Evolutionary conservation across 1,284 basidiomycete genomes (phyloP), one percentile per base, ranked within the genome.

Genomic region (Paramarasmius palmivorus): DNA sequence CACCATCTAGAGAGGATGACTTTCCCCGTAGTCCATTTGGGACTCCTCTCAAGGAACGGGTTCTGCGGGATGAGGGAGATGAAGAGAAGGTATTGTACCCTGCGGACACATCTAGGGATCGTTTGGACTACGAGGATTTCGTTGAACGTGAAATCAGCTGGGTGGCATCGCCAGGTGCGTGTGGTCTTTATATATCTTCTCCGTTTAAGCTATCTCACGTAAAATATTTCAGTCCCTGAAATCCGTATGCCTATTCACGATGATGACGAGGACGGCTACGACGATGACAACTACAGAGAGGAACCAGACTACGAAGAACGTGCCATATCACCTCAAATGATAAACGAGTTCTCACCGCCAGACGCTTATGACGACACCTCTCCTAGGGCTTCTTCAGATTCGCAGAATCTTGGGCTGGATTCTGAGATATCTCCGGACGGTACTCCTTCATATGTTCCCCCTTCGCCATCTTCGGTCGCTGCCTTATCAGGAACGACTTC

Each of bases 11-110:
- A 54, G 78, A 77, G 49, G 85, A 86, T 53, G 41, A 66, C 12
- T 85, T 86, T 66, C 81, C 84, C 3, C 81, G 76, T 41, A 90
- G 86, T 66, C 88, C 89, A 10, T 90, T 89, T 61, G 78, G 78
- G n/a, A 82, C 81, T 2, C 88, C 87, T 1, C 65, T 86, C 52
- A 82, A 79, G 65, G 88, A 90, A 65, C 74, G 75, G 35, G 68
- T 71, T 40, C 70, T 70, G 19, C 74, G 72, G 37, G 83, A 86
- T 38, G 86, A 86, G 12, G 84, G 84, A 15, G 78, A 77, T 23
- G 84, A 88, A 61, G 80, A 86, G 50, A 75, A 82, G 58, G 78
- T 87, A 39, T 65, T 81, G n/a, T 83, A 81, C 60, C 76, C 77
- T 55, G 79, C 78, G 35, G 81, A 77, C 60, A 73, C 69, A 20